These are phyloP conservation scores for Chlorophyllum brunneum DNA, from an alignment of 768 basidiomycete species.

Conservation along the genomic window DNA sequence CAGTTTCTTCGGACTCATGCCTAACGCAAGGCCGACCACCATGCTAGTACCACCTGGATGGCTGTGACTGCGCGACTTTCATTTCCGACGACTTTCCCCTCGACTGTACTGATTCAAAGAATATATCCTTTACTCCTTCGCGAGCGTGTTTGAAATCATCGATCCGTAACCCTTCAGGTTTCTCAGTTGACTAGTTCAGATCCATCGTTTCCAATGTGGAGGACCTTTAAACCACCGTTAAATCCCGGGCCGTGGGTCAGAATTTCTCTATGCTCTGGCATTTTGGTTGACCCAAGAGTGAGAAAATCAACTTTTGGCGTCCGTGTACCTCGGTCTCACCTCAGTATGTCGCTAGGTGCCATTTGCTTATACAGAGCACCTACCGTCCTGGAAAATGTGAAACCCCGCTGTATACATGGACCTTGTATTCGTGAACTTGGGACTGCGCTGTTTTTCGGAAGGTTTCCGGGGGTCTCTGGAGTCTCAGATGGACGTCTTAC, in stretches of 20 bases:
- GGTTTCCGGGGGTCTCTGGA: background rate
- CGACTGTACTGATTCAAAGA: background rate
- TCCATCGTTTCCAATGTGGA: no score
- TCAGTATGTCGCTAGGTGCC: no score
- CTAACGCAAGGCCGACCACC: constrained; percentile 3
- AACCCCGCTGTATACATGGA: no score
- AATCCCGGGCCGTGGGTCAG: no score
- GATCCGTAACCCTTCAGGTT: background rate
- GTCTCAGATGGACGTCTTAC: constrained; percentile 5
- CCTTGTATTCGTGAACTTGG: background rate
- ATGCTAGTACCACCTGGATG: constrained; percentile 10
- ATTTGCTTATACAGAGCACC: no score
- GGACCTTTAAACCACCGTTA: no score
- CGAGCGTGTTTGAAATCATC: background rate
- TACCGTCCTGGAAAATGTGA: no score
- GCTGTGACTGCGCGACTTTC: constrained; percentile 9
- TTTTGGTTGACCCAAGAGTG: background rate
- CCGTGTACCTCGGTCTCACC: no score
- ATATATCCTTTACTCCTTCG: background rate
- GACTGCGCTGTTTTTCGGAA: background rate
- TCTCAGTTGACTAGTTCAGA: no score
- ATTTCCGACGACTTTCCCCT: constrained; percentile 7
- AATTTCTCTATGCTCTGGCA: no score
- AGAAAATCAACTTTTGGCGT: no score
- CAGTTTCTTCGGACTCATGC: constrained; percentile 8